phyloP scores from a whole-genome alignment of 768 basidiomycete genomes.

The Gyrodon lividus region DNA sequence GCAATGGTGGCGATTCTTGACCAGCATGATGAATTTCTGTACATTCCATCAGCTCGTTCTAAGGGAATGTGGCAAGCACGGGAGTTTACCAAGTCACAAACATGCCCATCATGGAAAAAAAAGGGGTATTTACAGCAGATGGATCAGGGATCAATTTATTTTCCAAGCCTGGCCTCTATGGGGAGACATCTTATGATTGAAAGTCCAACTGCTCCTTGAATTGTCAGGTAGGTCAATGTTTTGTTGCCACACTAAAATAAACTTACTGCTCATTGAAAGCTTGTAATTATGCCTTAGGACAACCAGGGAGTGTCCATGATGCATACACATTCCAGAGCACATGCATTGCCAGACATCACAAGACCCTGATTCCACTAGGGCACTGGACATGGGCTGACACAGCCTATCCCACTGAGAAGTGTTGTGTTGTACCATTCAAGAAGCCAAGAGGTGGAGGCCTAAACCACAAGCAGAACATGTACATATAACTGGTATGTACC shows the following conservation, averaged over 20 bases:
- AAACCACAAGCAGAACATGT: constrained; percentile 2
- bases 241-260: too few species aligned
- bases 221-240: constrained; percentile 11
- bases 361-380: not conserved
- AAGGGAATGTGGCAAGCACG: not conserved
- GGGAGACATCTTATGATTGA: constrained; percentile 12
- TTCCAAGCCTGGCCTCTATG: not conserved
- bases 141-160: constrained; percentile 29
- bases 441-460: constrained; percentile 1
- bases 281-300: constrained; percentile 3
- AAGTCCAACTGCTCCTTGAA: constrained; percentile 16
- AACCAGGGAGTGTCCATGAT: constrained; percentile 11
- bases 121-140: constrained; percentile 39
- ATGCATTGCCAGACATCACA: not conserved
- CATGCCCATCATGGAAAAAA: constrained; percentile 25
- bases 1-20: not conserved
- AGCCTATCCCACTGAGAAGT: constrained; percentile 6
- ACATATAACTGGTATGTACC: constrained; percentile 2
- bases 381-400: constrained; percentile 17
- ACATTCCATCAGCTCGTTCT: not conserved
- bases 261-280: not conserved
- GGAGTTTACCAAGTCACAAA: not conserved
- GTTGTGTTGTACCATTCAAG: too few species aligned
- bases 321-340: constrained; percentile 6
- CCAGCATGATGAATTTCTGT: not conserved